These are phyloP conservation scores for Edaphochlamys debaryana DNA, from an alignment of 139 green algal genomes.

Conservation along the genomic window DNA sequence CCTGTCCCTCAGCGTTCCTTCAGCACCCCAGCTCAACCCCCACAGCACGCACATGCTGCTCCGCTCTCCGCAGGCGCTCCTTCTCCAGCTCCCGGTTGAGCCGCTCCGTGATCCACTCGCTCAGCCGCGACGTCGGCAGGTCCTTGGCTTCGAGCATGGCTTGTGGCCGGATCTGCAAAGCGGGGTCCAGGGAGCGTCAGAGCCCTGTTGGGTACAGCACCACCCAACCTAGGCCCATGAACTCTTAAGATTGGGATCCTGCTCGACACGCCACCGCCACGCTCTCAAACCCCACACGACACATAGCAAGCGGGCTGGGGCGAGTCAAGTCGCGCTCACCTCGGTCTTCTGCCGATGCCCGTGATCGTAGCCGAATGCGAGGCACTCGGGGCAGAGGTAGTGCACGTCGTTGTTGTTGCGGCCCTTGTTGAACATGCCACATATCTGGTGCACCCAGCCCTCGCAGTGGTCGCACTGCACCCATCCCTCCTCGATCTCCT, in stretches of 20 bases:
- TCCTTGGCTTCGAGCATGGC: conserved; percentile 91
- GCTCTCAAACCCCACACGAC: no score
- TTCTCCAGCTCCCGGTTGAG: conserved; percentile 56
- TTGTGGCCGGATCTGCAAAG: conserved; percentile 72
- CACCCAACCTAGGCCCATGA: no score
- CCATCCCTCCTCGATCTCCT: conserved; percentile 94
- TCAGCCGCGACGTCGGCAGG: conserved; percentile 85
- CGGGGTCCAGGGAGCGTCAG: neutral
- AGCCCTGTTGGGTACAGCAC: no score
- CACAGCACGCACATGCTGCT: conserved; percentile 50
- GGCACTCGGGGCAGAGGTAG: conserved; percentile 95
- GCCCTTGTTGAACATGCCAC: conserved; percentile 96
- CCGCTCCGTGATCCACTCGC: conserved; percentile 72
- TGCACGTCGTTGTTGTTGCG: conserved; percentile 88
- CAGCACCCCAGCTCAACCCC: no score
- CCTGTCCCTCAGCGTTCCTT: no score
- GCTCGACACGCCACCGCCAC: no score
- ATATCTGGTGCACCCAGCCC: conserved; percentile 97
- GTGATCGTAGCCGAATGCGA: conserved; percentile 65
- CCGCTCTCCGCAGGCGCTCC: conserved; percentile 57
- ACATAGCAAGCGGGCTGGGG: no score
- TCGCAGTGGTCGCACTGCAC: conserved; percentile 97
- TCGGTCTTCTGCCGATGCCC: conserved; percentile 65
- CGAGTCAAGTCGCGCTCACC: no score
- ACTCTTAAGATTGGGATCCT: no score